Evolutionary conservation across 768 basidiomycete species (phyloP).

Genomic region (Tylopilus subfusipes): DNA sequence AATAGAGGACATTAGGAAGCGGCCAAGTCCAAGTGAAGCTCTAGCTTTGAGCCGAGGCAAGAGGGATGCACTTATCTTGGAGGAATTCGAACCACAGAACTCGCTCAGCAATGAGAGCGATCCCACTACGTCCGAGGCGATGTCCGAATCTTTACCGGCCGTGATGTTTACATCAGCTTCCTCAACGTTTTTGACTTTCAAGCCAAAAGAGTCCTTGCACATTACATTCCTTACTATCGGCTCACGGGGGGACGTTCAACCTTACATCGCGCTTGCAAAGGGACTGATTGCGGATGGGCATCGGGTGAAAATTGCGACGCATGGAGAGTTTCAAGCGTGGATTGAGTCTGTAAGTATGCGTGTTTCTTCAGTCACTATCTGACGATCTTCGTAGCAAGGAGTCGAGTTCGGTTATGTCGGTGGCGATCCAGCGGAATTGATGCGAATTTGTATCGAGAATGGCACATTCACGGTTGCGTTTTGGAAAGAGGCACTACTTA

Average conservation of each 20-base stretch:
- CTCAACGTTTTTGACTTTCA: slow-evolving; percentile 95
- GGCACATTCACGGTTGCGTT: slow-evolving; percentile 97
- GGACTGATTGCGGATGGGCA: slow-evolving; percentile 90
- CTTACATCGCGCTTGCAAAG: slow-evolving; percentile 94
- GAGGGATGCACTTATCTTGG: slow-evolving; percentile 74
- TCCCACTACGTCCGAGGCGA: slow-evolving; percentile 48
- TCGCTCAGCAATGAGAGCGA: slow-evolving; percentile 36
- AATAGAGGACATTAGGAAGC: slow-evolving; percentile 65
- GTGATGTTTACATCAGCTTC: slow-evolving; percentile 97
- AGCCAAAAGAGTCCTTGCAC: slow-evolving; percentile 77
- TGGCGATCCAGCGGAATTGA: slow-evolving; percentile 95
- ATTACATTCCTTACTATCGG: slow-evolving; percentile 97
- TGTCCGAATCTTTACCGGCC: slow-evolving; percentile 75
- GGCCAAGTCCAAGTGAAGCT: slow-evolving; percentile 44
- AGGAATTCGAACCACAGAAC: slow-evolving; percentile 69
- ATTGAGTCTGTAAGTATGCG: slow-evolving; percentile 74
- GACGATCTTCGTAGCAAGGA: slow-evolving; percentile 59
- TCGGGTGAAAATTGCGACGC: slow-evolving; percentile 85
- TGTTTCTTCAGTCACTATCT: slow-evolving; percentile 3
- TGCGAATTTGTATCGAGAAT: slow-evolving; percentile 98
- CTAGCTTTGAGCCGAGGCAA: slow-evolving; percentile 48
- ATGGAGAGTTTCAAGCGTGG: slow-evolving; percentile 94
- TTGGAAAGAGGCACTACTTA: slow-evolving; percentile 83
- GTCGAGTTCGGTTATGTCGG: slow-evolving; percentile 94
- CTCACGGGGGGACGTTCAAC: slow-evolving; percentile 95